Percentiles rank a stretch among this genome's conserved stretches.
These are phyloP conservation scores for Cyberlindnera mississippiensis DNA, from an alignment of 805 yeast species.

Conservation along the genomic window DNA sequence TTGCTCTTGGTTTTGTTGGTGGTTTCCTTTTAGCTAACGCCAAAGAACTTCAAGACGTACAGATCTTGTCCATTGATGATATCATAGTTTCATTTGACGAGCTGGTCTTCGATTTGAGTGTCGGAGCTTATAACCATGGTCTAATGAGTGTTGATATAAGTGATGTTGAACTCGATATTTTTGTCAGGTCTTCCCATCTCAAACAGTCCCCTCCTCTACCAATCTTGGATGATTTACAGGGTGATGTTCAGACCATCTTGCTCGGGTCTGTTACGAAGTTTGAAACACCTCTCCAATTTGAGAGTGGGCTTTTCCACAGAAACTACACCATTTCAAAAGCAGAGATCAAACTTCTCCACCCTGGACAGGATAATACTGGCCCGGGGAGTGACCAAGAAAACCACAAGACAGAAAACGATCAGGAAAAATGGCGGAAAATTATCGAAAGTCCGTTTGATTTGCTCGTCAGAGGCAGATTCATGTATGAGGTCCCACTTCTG, in stretches of 20 bases:
- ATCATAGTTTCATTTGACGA: conserved; percentile 81
- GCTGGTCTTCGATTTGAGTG: conserved; percentile 69
- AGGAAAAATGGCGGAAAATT: conserved; percentile 67
- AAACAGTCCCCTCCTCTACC: conserved; percentile 12
- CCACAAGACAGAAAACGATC: conserved; percentile 30
- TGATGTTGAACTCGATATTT: conserved; percentile 74
- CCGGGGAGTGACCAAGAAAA: conserved; percentile 24
- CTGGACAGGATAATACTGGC: conserved; percentile 47
- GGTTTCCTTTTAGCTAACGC: conserved; percentile 86
- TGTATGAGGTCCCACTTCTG: conserved; percentile 68
- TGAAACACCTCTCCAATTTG: conserved; percentile 70
- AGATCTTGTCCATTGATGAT: conserved; percentile 59
- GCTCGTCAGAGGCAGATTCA: conserved; percentile 76
- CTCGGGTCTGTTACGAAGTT: conserved; percentile 64
- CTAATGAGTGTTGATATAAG: conserved; percentile 61
- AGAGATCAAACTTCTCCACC: conserved; percentile 66
- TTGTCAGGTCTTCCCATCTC: conserved; percentile 65
- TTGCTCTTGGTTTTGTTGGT: conserved; percentile 69
- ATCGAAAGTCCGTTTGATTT: conserved; percentile 81
- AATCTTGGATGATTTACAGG: conserved; percentile 11
- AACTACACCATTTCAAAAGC: conserved; percentile 57
- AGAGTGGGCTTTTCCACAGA: conserved; percentile 72
- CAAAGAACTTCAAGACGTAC: conserved; percentile 70
- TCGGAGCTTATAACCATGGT: conserved; percentile 86
- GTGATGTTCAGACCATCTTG: conserved; percentile 53